A percentile compares a stretch with the other conserved stretches of the same genome.
Conservation (phyloP, 257 asterid genomes). For the Solanum peruvianum region DNA sequence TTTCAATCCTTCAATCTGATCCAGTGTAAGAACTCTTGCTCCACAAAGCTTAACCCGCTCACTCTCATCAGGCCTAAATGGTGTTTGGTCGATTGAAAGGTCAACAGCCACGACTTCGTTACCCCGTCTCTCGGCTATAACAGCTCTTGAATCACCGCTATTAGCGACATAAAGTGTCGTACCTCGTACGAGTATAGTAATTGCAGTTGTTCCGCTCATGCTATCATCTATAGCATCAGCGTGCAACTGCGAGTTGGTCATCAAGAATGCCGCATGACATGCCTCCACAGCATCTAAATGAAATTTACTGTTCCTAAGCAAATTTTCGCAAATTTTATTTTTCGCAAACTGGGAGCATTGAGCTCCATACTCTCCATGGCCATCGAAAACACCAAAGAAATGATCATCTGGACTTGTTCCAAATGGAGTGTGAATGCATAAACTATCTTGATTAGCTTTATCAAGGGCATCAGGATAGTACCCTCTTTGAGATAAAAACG, state of each 20-base stretch:
- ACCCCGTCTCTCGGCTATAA: slow-evolving; percentile 70
- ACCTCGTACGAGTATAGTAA: slow-evolving; percentile 73
- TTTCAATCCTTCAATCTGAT: slow-evolving; percentile 96
- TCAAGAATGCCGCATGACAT: slow-evolving; percentile 62
- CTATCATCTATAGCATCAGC: slow-evolving; percentile 75
- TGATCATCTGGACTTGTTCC: slow-evolving; percentile 69
- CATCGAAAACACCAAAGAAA: slow-evolving; percentile 95
- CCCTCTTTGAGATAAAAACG: slow-evolving; percentile 89
- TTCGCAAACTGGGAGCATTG: slow-evolving; percentile 87
- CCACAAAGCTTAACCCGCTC: slow-evolving; percentile 89
- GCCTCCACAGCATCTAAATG: slow-evolving; percentile 72
- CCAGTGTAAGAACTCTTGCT: slow-evolving; percentile 93
- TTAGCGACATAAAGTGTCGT: slow-evolving; percentile 68
- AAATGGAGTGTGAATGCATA: slow-evolving; percentile 85
- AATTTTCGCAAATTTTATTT: slow-evolving; percentile 72
- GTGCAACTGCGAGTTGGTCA: slow-evolving; percentile 72
- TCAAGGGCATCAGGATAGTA: slow-evolving; percentile 97
- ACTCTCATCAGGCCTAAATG: slow-evolving; percentile 75
- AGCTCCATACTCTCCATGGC: slow-evolving; percentile 92
- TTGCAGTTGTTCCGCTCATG: slow-evolving; percentile 98
- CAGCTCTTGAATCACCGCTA: slow-evolving; percentile 92
- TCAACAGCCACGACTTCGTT: slow-evolving; percentile 68
- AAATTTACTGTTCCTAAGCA: slow-evolving; percentile 63
- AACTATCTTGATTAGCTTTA: slow-evolving; percentile 95
- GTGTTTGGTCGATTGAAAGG: slow-evolving; percentile 83